phyloP scores from a whole-genome alignment of 2,329 filamentous ascomycete species.

The Exophiala spinifera region DNA sequence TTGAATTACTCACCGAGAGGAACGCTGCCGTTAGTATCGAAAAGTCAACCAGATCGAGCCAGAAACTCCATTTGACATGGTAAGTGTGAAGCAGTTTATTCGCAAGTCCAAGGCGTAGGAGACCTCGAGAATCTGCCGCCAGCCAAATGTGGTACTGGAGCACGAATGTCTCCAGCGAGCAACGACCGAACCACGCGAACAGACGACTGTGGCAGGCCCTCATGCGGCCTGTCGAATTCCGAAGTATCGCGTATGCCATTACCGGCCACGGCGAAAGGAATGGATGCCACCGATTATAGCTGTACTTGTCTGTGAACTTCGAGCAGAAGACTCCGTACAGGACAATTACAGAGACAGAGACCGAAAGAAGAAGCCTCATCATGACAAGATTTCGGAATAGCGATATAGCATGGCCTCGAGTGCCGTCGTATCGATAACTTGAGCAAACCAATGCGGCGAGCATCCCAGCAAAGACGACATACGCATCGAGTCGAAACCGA shows the following conservation, averaged over 20 bases:
- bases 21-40: slow-evolving; percentile 42
- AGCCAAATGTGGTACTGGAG: slow-evolving; percentile 63
- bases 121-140: slow-evolving; percentile 55
- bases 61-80: slow-evolving; percentile 5
- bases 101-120: slow-evolving; percentile 41
- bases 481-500: slow-evolving; percentile 52
- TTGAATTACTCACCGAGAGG: slow-evolving; percentile 41
- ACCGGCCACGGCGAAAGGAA: slow-evolving; percentile 55
- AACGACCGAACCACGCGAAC: slow-evolving; percentile 55
- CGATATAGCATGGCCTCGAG: neutral
- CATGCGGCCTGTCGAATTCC: slow-evolving; percentile 47
- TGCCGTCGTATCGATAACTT: slow-evolving; percentile 24
- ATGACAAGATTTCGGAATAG: neutral
- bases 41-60: slow-evolving; percentile 31
- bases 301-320: slow-evolving; percentile 36
- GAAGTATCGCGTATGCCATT: slow-evolving; percentile 50
- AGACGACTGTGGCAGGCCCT: slow-evolving; percentile 45
- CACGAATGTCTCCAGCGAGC: slow-evolving; percentile 59
- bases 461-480: slow-evolving; percentile 58
- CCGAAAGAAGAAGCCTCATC: slow-evolving; percentile 16
- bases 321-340: slow-evolving; percentile 25
- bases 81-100: neutral
- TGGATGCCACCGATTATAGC: slow-evolving; percentile 53
- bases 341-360: slow-evolving; percentile 25
- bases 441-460: slow-evolving; percentile 46